Base-by-base conservation (phyloP, 2,329 filamentous ascomycete genomes). In the Ophiocordyceps camponoti-leonardi region DNA sequence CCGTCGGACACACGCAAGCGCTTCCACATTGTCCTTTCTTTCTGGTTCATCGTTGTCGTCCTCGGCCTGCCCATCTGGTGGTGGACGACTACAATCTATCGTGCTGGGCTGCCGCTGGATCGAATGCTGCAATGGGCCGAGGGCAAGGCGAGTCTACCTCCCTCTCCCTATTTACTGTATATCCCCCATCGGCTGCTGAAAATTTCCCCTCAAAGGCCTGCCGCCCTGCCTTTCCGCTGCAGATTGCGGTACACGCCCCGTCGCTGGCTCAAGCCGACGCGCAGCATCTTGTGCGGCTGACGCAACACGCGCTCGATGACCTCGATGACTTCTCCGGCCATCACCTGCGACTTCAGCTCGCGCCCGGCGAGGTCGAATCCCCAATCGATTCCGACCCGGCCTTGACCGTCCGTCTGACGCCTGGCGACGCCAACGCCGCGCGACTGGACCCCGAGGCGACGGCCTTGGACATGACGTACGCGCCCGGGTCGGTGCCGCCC, bases 11-110 rank as follows among this genome's bases (percentile, higher is more conserved):
- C 81, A 44, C 76, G 75, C 57, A 76, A 81, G 47, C 81, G 92
- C 46, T 76, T 77, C 43, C 70, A 71, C 50, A 82, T 96, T 44
- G 79, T 98, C 50, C 61, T 84, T 49, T 90, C 90, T 10, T 96
- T 95, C 63, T 98, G 92, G 92, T 68, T 79, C 6, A 78, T 96
- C 35, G 85, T 94, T 7, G 60, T 94, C 7, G 73, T 82, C 28
- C 66, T 98, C 6, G 92, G 92, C 3, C 62, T 98, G 52, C 92
- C 92, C 47, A 81, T 94, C 74, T 98, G 92, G 92, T 93, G 86
- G 79, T 80, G 79, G 61, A 96, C 92, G 0, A 98, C 92, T 4
- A 83, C 84, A 0, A 94, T 96, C 46, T 88, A 94, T 61, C 77
- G 92, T 46, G 88, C 90, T 13, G 73, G 79, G 41, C 67, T 98